Evolutionary conservation across 768 basidiomycete species (phyloP), one percentile per base, ranked within the genome.

Genomic region (Kwoniella botswanensis): DNA sequence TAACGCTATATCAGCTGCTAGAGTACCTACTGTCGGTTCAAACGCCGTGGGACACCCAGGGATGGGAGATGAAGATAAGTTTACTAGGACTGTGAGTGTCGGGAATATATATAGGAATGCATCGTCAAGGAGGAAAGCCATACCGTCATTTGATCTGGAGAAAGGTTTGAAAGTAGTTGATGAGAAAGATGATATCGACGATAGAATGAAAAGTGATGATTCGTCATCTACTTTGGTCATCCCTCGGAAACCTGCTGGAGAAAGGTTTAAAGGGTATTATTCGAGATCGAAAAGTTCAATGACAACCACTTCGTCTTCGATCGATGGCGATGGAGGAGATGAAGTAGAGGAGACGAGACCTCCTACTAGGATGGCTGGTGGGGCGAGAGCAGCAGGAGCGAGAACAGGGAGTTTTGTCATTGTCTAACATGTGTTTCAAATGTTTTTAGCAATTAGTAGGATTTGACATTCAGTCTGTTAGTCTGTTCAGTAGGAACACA

Each of bases 241-340:
- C 12, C 70, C 70, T 43, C 59, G 60, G 10, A 53, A 22, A 22
- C 29, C 18, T 35, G 42, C 57, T 42, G 63, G 70, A 55, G 76
- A 77, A 67, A 60, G 76, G 53, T 77, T 72, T 60, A 76, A 74
- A 65, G 54, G 68, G 46, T 76, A 71, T 64, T 74, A 74, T 60
- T 46, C 72, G 15, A 74, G 68, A 56, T 66, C 64, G 15, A 65
- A 58, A 22, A 57, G 60, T 43, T 67, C 65, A 12, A 53, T 21
- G 41, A 55, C 17, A 4, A 55, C 26, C 22, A 52, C 50, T 43
- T 21, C 52, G 13, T 15, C 57, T 44, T 35, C 29, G 65, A 12
- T 10, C 26, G 65, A 43, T 11, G 54, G n/a, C 24, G 71, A 50
- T 21, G 35, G 55, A 56, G 35, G 61, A 56, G 52, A 17, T 5